A percentile compares a stretch with the other conserved stretches of the same genome.
These are phyloP conservation scores for Endothia cerciana DNA, from an alignment of 2,329 filamentous ascomycete genomes.

Conservation along the genomic window DNA sequence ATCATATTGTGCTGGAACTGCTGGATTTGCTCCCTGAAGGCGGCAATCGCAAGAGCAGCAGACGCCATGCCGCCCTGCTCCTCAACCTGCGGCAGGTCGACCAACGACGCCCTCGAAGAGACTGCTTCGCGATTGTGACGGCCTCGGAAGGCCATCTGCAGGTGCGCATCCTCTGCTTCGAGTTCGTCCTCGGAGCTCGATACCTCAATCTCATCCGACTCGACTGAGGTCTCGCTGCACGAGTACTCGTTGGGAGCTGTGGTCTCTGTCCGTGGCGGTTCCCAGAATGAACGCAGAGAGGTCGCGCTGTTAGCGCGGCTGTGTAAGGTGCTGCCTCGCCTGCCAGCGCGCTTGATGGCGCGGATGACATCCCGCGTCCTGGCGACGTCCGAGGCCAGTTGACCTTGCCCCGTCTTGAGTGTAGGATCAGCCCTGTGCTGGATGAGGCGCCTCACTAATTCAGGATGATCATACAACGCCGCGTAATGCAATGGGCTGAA, in stretches of 20 bases:
- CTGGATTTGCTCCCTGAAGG: constrained; percentile 75
- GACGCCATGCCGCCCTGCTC: constrained; percentile 50
- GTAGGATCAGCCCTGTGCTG: constrained; percentile 73
- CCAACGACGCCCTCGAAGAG: constrained; percentile 31
- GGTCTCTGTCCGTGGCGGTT: constrained; percentile 48
- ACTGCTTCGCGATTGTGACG: constrained; percentile 31
- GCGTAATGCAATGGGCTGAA: constrained; percentile 85
- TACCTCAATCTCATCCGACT: constrained; percentile 46
- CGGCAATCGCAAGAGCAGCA: constrained; percentile 66
- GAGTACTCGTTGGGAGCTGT: constrained; percentile 51
- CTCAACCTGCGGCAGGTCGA: constrained; percentile 35
- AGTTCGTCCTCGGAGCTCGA: constrained; percentile 49
- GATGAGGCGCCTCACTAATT: constrained; percentile 77
- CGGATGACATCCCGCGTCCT: constrained; percentile 66
- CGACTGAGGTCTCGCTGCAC: constrained; percentile 46
- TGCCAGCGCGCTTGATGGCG: constrained; percentile 64
- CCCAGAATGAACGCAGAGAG: constrained; percentile 70
- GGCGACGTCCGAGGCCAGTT: constrained; percentile 72
- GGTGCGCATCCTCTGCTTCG: constrained; percentile 45
- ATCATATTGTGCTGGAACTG: constrained; percentile 76
- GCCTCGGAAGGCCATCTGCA: constrained; percentile 42
- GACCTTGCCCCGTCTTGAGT: constrained; percentile 70
- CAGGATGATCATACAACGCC: constrained; percentile 72
- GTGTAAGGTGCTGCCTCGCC: constrained; percentile 63
- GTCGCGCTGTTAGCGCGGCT: constrained; percentile 69